A percentile compares a stretch with the other conserved stretches of the same genome.
These are phyloP conservation scores for Dichomitus squalens DNA, from an alignment of 1,284 basidiomycete genomes.

Conservation along the genomic window DNA sequence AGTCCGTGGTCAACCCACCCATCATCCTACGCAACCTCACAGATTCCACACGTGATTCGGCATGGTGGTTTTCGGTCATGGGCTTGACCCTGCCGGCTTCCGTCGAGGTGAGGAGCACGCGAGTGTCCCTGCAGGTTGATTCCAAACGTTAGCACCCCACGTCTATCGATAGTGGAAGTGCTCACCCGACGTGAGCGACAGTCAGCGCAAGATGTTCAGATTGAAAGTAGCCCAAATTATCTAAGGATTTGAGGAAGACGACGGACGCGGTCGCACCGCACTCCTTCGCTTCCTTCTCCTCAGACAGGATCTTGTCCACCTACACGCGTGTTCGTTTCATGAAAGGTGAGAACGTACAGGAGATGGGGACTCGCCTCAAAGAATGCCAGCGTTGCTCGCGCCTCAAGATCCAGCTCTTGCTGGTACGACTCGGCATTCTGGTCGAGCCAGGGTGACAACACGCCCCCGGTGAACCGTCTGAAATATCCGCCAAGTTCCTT, in stretches of 20 bases:
- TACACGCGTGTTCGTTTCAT: conserved; percentile 19
- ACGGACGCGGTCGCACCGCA: conserved; percentile 92
- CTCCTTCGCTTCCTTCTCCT: conserved; percentile 59
- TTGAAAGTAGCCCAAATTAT: conserved; percentile 78
- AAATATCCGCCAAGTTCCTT: conserved; percentile 87
- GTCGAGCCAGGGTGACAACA: conserved; percentile 67
- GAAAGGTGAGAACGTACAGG: neutral
- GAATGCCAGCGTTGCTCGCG: conserved; percentile 84
- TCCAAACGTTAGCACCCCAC: neutral
- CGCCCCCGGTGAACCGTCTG: conserved; percentile 83
- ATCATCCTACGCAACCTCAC: conserved; percentile 87
- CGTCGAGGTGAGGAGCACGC: conserved; percentile 81
- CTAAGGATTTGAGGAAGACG: conserved; percentile 85
- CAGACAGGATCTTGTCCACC: conserved; percentile 66
- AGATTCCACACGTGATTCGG: conserved; percentile 86
- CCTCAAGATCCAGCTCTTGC: conserved; percentile 74
- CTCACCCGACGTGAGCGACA: conserved; percentile 91
- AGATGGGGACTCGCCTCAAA: conserved; percentile 63
- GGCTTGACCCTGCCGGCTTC: conserved; percentile 72
- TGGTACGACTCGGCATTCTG: conserved; percentile 38
- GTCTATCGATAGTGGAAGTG: conserved; percentile 3
- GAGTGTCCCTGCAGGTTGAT: conserved; percentile 71
- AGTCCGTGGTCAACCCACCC: conserved; percentile 91
- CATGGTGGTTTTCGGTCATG: conserved; percentile 92
- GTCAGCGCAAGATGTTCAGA: conserved; percentile 74